A percentile compares a stretch with the other conserved stretches of the same genome.
Conservation (phyloP, 1,139 yeast genomes). For the Candida albicans region DNA sequence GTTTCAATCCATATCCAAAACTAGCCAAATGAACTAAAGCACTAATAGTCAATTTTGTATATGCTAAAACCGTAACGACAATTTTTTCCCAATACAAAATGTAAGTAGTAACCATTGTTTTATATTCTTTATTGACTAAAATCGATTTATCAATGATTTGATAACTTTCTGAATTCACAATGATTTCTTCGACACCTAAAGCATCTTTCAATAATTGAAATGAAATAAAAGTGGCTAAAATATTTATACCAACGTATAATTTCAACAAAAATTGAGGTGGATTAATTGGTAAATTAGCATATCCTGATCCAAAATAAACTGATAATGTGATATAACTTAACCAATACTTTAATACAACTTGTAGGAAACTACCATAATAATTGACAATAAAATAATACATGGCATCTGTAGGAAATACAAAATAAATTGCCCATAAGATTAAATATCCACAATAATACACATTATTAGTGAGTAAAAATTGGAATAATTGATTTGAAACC, state of each 20-base stretch:
- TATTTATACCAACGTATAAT: slow-evolving; percentile 6
- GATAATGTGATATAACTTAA: slow-evolving; percentile 8
- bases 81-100: not conserved
- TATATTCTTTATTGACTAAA: slow-evolving; percentile 12
- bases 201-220: slow-evolving; percentile 2
- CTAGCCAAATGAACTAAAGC: slow-evolving; percentile 8
- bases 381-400: slow-evolving; percentile 8
- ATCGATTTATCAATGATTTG: slow-evolving; percentile 14
- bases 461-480: slow-evolving; percentile 6
- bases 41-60: slow-evolving; percentile 3
- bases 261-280: slow-evolving; percentile 4
- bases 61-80: slow-evolving; percentile 1
- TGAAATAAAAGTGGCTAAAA: slow-evolving; percentile 3
- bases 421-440: slow-evolving; percentile 8
- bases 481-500: slow-evolving; percentile 5
- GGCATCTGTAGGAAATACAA: slow-evolving; percentile 8
- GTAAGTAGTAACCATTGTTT: slow-evolving; percentile 1
- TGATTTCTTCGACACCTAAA: slow-evolving; percentile 5
- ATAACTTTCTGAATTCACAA: slow-evolving; percentile 7
- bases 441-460: slow-evolving; percentile 7
- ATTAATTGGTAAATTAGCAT: slow-evolving; percentile 5
- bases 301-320: slow-evolving; percentile 14
- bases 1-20: slow-evolving; percentile 8
- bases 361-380: slow-evolving; percentile 8
- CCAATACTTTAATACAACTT: slow-evolving; percentile 10